Evolutionary conservation across 2,329 filamentous ascomycete genomes (phyloP), one percentile per base, ranked within the genome.

Genomic region (Monascus ruber): DNA sequence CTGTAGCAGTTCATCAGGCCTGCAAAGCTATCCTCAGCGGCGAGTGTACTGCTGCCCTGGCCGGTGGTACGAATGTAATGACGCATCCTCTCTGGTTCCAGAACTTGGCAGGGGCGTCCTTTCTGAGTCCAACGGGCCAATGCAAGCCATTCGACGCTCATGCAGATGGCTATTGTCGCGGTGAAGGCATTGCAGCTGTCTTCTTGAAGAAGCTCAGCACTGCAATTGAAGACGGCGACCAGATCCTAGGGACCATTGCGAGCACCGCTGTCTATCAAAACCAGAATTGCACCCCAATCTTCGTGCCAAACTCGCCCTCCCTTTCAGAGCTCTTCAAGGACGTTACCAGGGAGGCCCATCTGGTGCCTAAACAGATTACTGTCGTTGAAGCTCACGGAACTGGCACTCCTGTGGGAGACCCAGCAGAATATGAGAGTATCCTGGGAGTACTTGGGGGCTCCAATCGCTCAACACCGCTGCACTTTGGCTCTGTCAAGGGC

Each of bases 111-210:
- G 54, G 45, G 0, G 68, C 56, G 1, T 52, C 52, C 1, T 70
- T 73, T 41, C 47, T 72, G 0, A 68, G 62, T 25, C 55, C 56
- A 0, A 68, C 62, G 2, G 71, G 71, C 0, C 54, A 61, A 8
- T 75, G 70, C 41, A 69, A 69, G 36, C 56, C 68, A 2, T 72
- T 70, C 39, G 67, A 71, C 36, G 55, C 59, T 5, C 42, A 51
- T 5, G 71, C 68, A 0, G 68, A 73, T 47, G 71, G 72, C 1
- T 74, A 73, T 45, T 72, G 69, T 39, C 64, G 72, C 5, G 68
- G 57, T 0, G 72, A 74, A 40, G 71, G 61, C 3, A 54, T 59
- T 26, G 70, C 55, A 0, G 52, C 59, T 24, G 56, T 74, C 2
- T 56, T 72, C 4, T 42, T 75, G 9, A 74, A 74, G 52, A 48